Evolutionary conservation across 495 filamentous ascomycete species (phyloP).

Genomic region (Aspergillus cristatus): DNA sequence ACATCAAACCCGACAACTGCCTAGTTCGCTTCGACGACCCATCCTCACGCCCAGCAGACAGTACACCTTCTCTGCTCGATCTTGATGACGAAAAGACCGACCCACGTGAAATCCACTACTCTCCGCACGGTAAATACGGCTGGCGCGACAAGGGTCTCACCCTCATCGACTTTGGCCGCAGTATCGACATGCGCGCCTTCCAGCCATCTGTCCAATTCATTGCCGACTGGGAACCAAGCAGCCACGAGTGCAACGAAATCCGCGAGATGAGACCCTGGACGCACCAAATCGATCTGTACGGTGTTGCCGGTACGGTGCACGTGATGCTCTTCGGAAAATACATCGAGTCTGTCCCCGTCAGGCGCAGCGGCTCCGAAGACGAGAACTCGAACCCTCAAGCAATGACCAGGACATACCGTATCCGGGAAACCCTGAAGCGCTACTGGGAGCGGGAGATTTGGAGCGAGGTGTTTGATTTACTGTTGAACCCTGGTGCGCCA

Average conservation of each 20-base stretch:
- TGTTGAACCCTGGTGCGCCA: slow-evolving; percentile 65
- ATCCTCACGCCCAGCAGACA: slow-evolving; percentile 9
- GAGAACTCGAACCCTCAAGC: slow-evolving; percentile 17
- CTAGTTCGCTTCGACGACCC: slow-evolving; percentile 68
- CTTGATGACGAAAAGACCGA: slow-evolving; percentile 36
- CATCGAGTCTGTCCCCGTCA: slow-evolving; percentile 66
- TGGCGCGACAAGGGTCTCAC: slow-evolving; percentile 74
- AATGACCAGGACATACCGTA: slow-evolving; percentile 49
- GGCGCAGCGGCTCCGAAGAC: slow-evolving; percentile 12
- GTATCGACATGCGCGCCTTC: slow-evolving; percentile 88
- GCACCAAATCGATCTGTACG: slow-evolving; percentile 91
- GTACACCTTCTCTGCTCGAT: slow-evolving; percentile 23
- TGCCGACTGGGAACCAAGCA: slow-evolving; percentile 82
- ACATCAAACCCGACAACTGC: slow-evolving; percentile 92
- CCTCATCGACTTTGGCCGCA: slow-evolving; percentile 91
- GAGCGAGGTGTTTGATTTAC: slow-evolving; percentile 70
- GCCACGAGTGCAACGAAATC: slow-evolving; percentile 89
- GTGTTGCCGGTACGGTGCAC: slow-evolving; percentile 78
- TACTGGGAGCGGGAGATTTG: slow-evolving; percentile 96
- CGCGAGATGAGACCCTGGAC: slow-evolving; percentile 89
- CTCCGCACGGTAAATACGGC: slow-evolving; percentile 59
- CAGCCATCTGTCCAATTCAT: slow-evolving; percentile 70
- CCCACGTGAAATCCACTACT: slow-evolving; percentile 46
- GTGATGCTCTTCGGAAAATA: slow-evolving; percentile 87
- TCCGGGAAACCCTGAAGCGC: slow-evolving; percentile 71